phyloP scores from a whole-genome alignment of 805 yeast species.

The Yarrowia sp. region DNA sequence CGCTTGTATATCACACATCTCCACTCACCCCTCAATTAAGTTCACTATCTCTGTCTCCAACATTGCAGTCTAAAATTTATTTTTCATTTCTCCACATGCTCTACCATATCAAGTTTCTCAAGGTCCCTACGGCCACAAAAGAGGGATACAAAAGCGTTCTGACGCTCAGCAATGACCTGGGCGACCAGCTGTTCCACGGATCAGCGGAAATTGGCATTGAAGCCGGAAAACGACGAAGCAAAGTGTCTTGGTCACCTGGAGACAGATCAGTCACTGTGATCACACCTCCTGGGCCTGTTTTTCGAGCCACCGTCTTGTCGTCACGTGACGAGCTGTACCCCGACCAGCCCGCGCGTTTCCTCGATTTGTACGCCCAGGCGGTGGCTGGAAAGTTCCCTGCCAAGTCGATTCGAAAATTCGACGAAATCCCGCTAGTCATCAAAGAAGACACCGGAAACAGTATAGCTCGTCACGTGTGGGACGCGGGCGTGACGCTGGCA shows the following conservation, averaged over 20 bases:
- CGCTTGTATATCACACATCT: background rate
- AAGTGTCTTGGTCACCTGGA: slow-evolving; percentile 6
- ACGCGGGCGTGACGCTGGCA: slow-evolving; percentile 49
- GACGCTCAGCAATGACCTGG: slow-evolving; percentile 53
- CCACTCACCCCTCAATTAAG: slow-evolving; percentile 46
- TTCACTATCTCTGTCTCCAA: slow-evolving; percentile 37
- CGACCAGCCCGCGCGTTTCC: slow-evolving; percentile 3
- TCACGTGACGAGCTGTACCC: slow-evolving; percentile 4
- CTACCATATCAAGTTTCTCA: slow-evolving; percentile 52
- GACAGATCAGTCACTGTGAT: slow-evolving; percentile 10
- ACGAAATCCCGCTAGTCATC: slow-evolving; percentile 41
- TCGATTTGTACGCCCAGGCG: background rate
- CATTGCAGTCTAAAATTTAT: background rate
- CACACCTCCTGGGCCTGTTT: background rate
- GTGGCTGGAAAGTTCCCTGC: slow-evolving; percentile 9
- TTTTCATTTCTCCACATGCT: slow-evolving; percentile 41
- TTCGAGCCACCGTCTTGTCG: slow-evolving; percentile 3
- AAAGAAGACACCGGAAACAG: slow-evolving; percentile 53
- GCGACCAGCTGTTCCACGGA: slow-evolving; percentile 53
- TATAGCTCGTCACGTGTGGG: slow-evolving; percentile 57
- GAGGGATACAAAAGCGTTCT: slow-evolving; percentile 41
- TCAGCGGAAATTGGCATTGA: slow-evolving; percentile 41
- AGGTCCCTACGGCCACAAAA: slow-evolving; percentile 45
- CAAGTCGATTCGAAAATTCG: slow-evolving; percentile 14
- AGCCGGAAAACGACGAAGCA: background rate